A percentile compares a stretch with the other conserved stretches of the same genome.
phyloP scores from a whole-genome alignment of 2,329 filamentous ascomycete species.

The Sporothrix protearum region DNA sequence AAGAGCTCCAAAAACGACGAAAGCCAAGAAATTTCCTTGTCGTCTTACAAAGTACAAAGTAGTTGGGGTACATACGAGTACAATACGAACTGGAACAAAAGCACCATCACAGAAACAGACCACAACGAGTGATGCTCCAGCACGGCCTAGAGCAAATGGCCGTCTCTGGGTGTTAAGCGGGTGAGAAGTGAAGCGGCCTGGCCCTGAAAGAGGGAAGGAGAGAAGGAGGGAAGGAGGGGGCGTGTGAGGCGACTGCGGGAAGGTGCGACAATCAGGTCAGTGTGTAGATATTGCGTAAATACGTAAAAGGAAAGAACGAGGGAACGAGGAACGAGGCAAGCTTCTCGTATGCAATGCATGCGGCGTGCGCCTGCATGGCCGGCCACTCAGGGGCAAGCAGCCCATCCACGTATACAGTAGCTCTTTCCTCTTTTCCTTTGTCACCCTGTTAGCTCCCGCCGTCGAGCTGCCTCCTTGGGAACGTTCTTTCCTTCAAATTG shows the following conservation, averaged over 20 bases:
- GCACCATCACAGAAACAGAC: too few species aligned
- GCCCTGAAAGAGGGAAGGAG: neutral
- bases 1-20: neutral
- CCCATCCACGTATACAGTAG: neutral
- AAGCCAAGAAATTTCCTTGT: neutral
- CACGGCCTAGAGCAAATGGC: neutral
- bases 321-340: neutral
- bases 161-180: neutral
- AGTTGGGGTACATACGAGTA: neutral
- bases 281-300: neutral
- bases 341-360: constrained; percentile 2
- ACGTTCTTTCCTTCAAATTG: constrained; percentile 21
- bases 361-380: neutral
- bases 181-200: neutral
- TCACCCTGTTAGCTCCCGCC: neutral
- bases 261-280: neutral
- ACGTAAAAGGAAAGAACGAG: neutral
- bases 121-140: neutral
- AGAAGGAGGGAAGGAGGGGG: neutral
- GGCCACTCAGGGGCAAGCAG: neutral
- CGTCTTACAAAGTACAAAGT: too few species aligned
- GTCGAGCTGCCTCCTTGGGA: neutral
- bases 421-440: constrained; percentile 9
- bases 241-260: neutral
- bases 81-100: neutral